These are phyloP conservation scores for Globisporangium middletonii DNA, from an alignment of 352 stramenopile species.

Conservation along the genomic window DNA sequence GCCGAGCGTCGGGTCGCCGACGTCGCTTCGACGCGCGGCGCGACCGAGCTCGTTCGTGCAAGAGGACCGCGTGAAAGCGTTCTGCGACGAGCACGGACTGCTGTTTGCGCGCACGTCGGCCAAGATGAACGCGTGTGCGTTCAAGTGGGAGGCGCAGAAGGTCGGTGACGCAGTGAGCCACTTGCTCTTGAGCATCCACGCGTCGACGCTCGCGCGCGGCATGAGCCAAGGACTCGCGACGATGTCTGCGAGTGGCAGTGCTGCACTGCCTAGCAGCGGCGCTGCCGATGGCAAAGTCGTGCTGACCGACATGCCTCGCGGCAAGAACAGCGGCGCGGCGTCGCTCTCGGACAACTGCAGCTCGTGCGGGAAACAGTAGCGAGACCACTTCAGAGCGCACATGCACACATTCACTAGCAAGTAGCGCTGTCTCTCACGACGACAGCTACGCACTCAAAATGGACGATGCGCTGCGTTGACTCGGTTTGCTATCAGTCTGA, in stretches of 20 bases:
- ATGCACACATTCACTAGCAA: too few relatives aligned
- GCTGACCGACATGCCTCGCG: neutral
- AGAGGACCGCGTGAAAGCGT: constrained; percentile 30
- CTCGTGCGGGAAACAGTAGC: constrained; percentile 13
- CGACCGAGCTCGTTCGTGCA: constrained; percentile 42
- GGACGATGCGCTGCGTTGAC: too few relatives aligned
- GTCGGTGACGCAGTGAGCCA: constrained; percentile 46
- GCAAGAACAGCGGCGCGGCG: neutral
- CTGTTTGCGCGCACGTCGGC: constrained; percentile 59
- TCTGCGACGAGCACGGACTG: constrained; percentile 50
- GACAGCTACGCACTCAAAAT: too few relatives aligned
- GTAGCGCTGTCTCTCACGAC: too few relatives aligned
- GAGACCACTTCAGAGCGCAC: neutral
- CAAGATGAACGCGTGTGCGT: constrained; percentile 51
- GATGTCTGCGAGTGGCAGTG: too few relatives aligned
- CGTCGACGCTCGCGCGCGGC: constrained; percentile 23
- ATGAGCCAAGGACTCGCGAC: neutral
- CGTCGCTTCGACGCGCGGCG: neutral
- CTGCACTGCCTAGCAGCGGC: neutral
- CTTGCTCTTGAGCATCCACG: constrained; percentile 61
- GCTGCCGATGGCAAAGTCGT: constrained; percentile 7
- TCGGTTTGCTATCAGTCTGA: too few relatives aligned
- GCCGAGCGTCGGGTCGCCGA: neutral
- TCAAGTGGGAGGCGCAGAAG: constrained; percentile 52
- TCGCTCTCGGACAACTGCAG: constrained; percentile 10